Conservation (phyloP, 192 early-diverging fungal species). For the Coemansia interrupta region DNA sequence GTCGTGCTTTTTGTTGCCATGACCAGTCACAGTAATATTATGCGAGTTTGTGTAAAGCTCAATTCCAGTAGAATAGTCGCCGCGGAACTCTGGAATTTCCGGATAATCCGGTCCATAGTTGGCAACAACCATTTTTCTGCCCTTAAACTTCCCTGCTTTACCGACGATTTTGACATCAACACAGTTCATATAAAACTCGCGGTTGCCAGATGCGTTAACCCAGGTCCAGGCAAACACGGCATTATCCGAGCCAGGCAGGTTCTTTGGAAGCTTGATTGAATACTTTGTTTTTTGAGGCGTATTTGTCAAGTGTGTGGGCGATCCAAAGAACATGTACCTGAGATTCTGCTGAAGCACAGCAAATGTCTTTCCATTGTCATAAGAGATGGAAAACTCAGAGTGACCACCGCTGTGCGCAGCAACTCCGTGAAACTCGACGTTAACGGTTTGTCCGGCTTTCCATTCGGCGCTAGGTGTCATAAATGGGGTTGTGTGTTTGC, state of each 20-base stretch:
- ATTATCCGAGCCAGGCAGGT: slow-evolving; percentile 25
- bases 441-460: slow-evolving; percentile 43
- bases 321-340: slow-evolving; percentile 28
- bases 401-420: slow-evolving; percentile 46
- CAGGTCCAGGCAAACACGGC: slow-evolving; percentile 60
- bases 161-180: slow-evolving; percentile 59
- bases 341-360: slow-evolving; percentile 36
- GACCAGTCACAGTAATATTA: slow-evolving; percentile 16
- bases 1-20: slow-evolving; percentile 11
- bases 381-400: slow-evolving; percentile 46
- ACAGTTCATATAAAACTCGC: slow-evolving; percentile 67
- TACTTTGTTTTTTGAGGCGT: slow-evolving; percentile 12
- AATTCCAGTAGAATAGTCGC: slow-evolving; percentile 13
- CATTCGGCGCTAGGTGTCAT: slow-evolving; percentile 22
- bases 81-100: slow-evolving; percentile 27
- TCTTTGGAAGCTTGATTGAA: slow-evolving; percentile 26
- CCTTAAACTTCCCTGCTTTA: slow-evolving; percentile 19
- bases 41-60: slow-evolving; percentile 10
- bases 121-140: slow-evolving; percentile 27
- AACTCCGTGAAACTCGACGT: slow-evolving; percentile 31
- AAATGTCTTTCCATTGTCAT: slow-evolving; percentile 32
- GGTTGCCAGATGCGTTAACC: slow-evolving; percentile 61
- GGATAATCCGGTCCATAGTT: slow-evolving; percentile 47
- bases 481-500: slow-evolving; percentile 47
- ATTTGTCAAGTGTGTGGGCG: slow-evolving; percentile 11